Percentiles rank a stretch among this genome's conserved stretches.
Conservation (phyloP, 495 filamentous ascomycete species). For the Talaromyces stipitatus region DNA sequence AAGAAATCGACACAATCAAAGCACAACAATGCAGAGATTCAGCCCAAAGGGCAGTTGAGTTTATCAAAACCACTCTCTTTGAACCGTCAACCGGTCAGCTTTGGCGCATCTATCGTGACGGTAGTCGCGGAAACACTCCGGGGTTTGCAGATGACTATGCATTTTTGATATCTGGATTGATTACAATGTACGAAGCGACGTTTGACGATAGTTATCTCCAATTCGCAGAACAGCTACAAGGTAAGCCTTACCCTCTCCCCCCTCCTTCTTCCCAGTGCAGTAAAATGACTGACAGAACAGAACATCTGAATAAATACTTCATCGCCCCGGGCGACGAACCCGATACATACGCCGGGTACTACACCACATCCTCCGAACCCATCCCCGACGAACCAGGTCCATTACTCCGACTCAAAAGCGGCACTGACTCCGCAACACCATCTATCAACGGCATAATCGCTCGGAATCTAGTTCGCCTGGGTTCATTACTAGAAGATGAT, state of each 20-base stretch:
- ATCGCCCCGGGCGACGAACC: constrained; percentile 42
- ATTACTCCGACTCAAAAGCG: constrained; percentile 84
- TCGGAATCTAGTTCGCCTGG: constrained; percentile 74
- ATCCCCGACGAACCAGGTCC: constrained; percentile 65
- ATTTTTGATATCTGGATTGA: constrained; percentile 73
- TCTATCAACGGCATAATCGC: constrained; percentile 81
- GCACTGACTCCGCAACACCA: constrained; percentile 84
- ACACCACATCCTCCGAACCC: constrained; percentile 60
- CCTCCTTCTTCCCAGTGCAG: background rate
- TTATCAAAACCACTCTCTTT: constrained; percentile 75
- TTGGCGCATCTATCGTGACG: constrained; percentile 71
- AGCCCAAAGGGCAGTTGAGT: constrained; percentile 62
- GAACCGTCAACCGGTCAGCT: constrained; percentile 54
- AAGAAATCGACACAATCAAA: constrained; percentile 49
- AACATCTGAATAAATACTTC: constrained; percentile 61
- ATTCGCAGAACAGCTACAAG: constrained; percentile 79
- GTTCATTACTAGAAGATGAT: constrained; percentile 59
- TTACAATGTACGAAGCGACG: constrained; percentile 84
- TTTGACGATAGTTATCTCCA: constrained; percentile 71
- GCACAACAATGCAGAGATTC: constrained; percentile 51
- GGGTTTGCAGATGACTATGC: constrained; percentile 96
- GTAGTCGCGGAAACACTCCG: constrained; percentile 53
- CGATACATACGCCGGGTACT: constrained; percentile 62
- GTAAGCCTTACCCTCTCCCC: constrained; percentile 31
- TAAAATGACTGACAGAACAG: constrained; percentile 21